Evolutionary conservation across 2,329 filamentous ascomycete genomes (phyloP), one percentile per base, ranked within the genome.

Genomic region (Chalaropsis thielavioides): DNA sequence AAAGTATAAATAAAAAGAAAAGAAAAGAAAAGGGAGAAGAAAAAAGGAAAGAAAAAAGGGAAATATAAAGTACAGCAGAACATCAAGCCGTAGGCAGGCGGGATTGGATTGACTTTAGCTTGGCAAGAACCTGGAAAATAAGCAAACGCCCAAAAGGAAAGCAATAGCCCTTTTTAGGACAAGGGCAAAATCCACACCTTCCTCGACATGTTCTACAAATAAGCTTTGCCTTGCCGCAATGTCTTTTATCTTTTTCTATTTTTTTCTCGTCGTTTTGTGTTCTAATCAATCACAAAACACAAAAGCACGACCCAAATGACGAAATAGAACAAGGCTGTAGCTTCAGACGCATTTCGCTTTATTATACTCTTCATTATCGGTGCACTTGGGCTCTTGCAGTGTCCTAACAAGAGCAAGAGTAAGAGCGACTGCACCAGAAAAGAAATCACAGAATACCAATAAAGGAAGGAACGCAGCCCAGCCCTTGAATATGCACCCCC

Each of bases 1-100:
- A 49, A 41, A 43, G 17, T 10, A 60, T 3, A 62, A 62, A 61
- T 35, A 65, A 67, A 24, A 41, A 59, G 24, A 58, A 49, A 38
- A 54, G 46, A 46, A 31, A 40, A 19, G 11, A 43, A n/a, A 35
- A 54, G 60, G 51, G 22, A 40, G 38, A 40, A 17, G 19, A 56
- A 19, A 11, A 22, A 11, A 22, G 15, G 13, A 15, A 11, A 56
- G 15, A 19, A 49, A 3, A 49, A 49, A 11, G 4, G 15, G 6
- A 56, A 56, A 22, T 31, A 27, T 19, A 56, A 56, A 11, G 15
- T n/a, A n/a, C n/a, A n/a, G 24, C 22, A 11, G 19, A 2, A 35
- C 8, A 44, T 44, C 54, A 59, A 35, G 54, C 54, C 54, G n/a
- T 24, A 59, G 54, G 17, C 24, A 4, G 24, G 27, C 27, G 13